These are phyloP conservation scores for Gilbertella persicaria DNA, from an alignment of 371 early-diverging fungal species.

Conservation along the genomic window DNA sequence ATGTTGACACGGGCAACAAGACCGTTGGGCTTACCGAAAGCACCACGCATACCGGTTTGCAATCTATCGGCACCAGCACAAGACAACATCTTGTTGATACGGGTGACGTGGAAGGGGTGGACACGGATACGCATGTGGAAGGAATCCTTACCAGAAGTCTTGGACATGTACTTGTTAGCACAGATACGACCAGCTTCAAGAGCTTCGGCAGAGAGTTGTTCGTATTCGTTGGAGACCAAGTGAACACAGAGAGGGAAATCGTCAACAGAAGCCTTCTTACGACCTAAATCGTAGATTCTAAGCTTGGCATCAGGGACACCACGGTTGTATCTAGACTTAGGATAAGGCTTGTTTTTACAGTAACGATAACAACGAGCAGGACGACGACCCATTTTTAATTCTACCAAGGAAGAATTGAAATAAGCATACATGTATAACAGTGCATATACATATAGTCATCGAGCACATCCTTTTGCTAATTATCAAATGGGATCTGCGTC, in stretches of 20 bases:
- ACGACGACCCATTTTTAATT: slow-evolving; percentile 94
- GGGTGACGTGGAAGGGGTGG: slow-evolving; percentile 99
- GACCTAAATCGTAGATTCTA: slow-evolving; percentile 98
- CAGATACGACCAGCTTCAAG: slow-evolving; percentile 99
- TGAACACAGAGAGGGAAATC: slow-evolving; percentile 98
- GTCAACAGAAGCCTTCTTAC: slow-evolving; percentile 98
- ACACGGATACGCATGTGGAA: slow-evolving; percentile 99
- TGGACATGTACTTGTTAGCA: slow-evolving; percentile 99
- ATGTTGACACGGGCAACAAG: slow-evolving; percentile 99
- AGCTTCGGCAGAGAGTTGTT: slow-evolving; percentile 99
- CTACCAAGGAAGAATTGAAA: background rate
- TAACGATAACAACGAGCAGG: slow-evolving; percentile 99
- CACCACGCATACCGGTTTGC: slow-evolving; percentile 99
- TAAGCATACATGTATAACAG: background rate
- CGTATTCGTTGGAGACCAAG: slow-evolving; percentile 97
- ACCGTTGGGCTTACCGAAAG: slow-evolving; percentile 99
- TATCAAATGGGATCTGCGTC: background rate
- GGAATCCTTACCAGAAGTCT: slow-evolving; percentile 98
- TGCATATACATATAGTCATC: no score
- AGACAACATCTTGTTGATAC: slow-evolving; percentile 99
- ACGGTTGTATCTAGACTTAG: slow-evolving; percentile 99
- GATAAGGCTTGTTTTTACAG: slow-evolving; percentile 99
- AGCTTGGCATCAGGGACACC: slow-evolving; percentile 99
- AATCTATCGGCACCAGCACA: slow-evolving; percentile 99
- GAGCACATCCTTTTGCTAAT: background rate